phyloP scores from a whole-genome alignment of 2,329 filamentous ascomycete species.

The Aspergillus pseudoglaucus region DNA sequence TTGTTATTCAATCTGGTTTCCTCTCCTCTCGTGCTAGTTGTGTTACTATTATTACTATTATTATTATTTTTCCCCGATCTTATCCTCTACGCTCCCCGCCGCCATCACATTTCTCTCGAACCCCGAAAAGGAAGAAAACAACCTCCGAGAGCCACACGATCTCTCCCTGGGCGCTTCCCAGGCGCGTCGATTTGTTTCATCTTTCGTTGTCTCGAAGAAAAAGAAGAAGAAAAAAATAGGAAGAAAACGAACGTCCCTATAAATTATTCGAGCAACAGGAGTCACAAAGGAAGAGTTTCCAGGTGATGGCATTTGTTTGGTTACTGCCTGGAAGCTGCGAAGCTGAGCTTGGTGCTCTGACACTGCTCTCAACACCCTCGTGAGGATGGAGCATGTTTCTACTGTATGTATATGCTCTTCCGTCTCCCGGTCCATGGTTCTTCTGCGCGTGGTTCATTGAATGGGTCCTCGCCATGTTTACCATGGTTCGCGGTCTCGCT shows the following conservation, averaged over 20 bases:
- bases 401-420: conserved; percentile 24
- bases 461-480: background rate
- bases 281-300: background rate
- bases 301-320: background rate
- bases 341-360: conserved; percentile 26
- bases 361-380: conserved; percentile 21
- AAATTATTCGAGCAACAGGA: background rate
- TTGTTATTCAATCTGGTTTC: conserved; percentile 2
- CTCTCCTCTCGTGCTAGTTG: background rate
- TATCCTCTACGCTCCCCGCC: background rate
- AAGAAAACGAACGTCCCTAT: no score
- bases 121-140: no score
- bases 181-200: background rate
- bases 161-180: background rate
- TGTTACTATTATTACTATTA: background rate
- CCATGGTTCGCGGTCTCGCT: background rate
- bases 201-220: background rate
- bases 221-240: background rate
- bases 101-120: background rate
- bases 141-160: no score
- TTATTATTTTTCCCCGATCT: background rate
- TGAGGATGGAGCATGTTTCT: conserved; percentile 38
- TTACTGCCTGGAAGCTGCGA: conserved; percentile 15
- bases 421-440: background rate
- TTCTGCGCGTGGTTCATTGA: no score